A percentile compares a stretch with the other conserved stretches of the same genome.
Conservation (phyloP, 164 flowering plant species). For the Piper longum region DNA sequence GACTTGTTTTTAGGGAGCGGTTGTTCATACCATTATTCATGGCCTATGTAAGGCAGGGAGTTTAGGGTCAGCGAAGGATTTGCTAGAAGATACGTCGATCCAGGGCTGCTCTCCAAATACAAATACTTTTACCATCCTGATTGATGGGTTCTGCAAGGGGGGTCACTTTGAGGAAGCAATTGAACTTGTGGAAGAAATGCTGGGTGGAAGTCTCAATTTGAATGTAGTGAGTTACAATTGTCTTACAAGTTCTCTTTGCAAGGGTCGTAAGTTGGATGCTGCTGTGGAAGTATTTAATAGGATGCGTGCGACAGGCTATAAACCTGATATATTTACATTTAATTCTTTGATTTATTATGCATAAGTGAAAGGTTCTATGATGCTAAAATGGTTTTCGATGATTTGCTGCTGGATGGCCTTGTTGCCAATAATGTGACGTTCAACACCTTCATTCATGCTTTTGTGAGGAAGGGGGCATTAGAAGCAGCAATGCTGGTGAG, state of each 20-base stretch:
- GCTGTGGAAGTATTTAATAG: constrained; percentile 36
- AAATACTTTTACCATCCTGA: constrained; percentile 52
- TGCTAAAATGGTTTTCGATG: constrained; percentile 39
- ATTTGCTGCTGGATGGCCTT: constrained; percentile 72
- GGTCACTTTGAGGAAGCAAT: constrained; percentile 41
- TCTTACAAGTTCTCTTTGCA: constrained; percentile 54
- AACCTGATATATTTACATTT: constrained; percentile 66
- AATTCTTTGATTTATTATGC: constrained; percentile 64
- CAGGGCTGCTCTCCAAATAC: constrained; percentile 57
- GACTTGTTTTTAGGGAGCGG: constrained; percentile 50
- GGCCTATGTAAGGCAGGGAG: constrained; percentile 59
- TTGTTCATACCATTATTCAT: constrained; percentile 52
- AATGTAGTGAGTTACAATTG: constrained; percentile 70
- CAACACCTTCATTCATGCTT: constrained; percentile 67
- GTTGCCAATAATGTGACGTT: constrained; percentile 77
- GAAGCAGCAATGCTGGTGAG: constrained; percentile 57
- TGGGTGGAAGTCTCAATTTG: constrained; percentile 32
- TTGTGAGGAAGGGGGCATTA: constrained; percentile 32
- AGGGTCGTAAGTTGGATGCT: constrained; percentile 29
- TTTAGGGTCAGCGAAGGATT: constrained; percentile 44
- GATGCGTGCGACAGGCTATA: constrained; percentile 58
- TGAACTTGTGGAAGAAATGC: constrained; percentile 38
- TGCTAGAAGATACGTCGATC: constrained; percentile 40
- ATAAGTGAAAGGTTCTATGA: constrained; percentile 42
- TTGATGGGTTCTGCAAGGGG: constrained; percentile 66